Conservation (phyloP, 148 eudicot genomes). For the Cornus florida region DNA sequence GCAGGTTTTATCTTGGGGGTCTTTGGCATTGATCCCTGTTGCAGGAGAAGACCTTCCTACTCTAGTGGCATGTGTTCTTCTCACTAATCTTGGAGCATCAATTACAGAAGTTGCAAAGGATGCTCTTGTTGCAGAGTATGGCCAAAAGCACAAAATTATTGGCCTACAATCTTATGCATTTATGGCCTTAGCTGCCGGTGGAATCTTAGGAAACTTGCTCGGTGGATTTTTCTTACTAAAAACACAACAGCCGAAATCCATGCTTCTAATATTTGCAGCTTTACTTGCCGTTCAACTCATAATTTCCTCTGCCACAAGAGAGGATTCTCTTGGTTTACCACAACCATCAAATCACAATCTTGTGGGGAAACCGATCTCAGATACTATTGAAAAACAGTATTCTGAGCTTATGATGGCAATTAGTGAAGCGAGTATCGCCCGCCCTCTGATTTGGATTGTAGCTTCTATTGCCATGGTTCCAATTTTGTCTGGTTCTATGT, state of each 20-base stretch:
- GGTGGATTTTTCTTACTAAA: slow-evolving; percentile 68
- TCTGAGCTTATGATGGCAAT: slow-evolving; percentile 59
- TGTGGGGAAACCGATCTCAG: slow-evolving; percentile 26
- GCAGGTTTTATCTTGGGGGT: slow-evolving; percentile 91
- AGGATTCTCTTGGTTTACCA: slow-evolving; percentile 66
- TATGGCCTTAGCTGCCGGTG: slow-evolving; percentile 92
- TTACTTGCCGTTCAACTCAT: slow-evolving; percentile 57
- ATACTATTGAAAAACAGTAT: slow-evolving; percentile 51
- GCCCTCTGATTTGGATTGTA: slow-evolving; percentile 71
- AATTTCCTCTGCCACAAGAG: slow-evolving; percentile 44
- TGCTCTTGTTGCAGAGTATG: slow-evolving; percentile 90
- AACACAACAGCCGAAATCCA: slow-evolving; percentile 52
- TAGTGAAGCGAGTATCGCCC: slow-evolving; percentile 42
- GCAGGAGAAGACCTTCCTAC: slow-evolving; percentile 60
- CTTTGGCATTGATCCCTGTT: slow-evolving; percentile 63
- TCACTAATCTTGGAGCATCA: slow-evolving; percentile 87
- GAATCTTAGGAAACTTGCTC: slow-evolving; percentile 70
- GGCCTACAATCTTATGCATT: slow-evolving; percentile 88
- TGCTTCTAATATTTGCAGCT: slow-evolving; percentile 51
- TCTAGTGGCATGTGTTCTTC: slow-evolving; percentile 76
- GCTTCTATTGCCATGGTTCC: slow-evolving; percentile 70
- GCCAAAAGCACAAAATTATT: slow-evolving; percentile 58
- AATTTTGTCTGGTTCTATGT: slow-evolving; percentile 75
- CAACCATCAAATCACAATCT: slow-evolving; percentile 13
- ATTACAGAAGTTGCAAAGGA: slow-evolving; percentile 88